These are phyloP conservation scores for Sphagnum magellanicum DNA, from an alignment of 228 moss, liverwort and hornwort genomes.

Conservation along the genomic window DNA sequence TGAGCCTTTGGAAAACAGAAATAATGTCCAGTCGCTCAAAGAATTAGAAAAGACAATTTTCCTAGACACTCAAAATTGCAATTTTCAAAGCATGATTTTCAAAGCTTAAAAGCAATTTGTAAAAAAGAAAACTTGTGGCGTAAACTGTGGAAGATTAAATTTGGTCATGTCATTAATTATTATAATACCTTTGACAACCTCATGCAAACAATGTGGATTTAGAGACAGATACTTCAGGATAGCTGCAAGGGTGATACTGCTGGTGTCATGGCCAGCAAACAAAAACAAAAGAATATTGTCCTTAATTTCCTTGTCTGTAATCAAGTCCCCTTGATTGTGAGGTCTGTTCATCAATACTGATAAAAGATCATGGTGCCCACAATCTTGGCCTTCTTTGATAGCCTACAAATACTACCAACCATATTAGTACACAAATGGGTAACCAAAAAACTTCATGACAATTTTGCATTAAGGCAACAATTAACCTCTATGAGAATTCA, in stretches of 20 bases:
- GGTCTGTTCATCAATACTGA: slow-evolving; percentile 15
- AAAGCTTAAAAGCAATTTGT: too few species aligned
- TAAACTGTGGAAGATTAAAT: too few species aligned
- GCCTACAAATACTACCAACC: slow-evolving; percentile 8
- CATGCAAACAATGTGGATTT: slow-evolving; percentile 20
- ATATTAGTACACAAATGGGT: too few species aligned
- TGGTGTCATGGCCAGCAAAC: slow-evolving; percentile 36
- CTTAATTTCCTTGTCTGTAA: slow-evolving; percentile 23
- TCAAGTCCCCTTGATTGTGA: slow-evolving; percentile 10
- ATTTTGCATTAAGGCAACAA: neutral
- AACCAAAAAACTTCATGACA: neutral
- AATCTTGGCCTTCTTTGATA: slow-evolving; percentile 15
- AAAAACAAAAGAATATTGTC: slow-evolving; percentile 26
- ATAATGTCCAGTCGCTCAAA: neutral
- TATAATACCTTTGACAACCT: slow-evolving; percentile 23
- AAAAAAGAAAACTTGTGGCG: too few species aligned
- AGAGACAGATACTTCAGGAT: slow-evolving; percentile 25
- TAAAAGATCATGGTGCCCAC: slow-evolving; percentile 17
- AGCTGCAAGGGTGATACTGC: slow-evolving; percentile 13
- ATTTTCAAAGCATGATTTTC: too few species aligned
- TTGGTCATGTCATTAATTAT: neutral
- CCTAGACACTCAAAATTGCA: too few species aligned
- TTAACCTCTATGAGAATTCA: too few species aligned
- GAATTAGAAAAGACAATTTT: too few species aligned
- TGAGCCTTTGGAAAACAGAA: neutral